Evolutionary conservation across 1,284 basidiomycete species (phyloP), one percentile per base, ranked within the genome.

Genomic region (Meripilus lineatus): DNA sequence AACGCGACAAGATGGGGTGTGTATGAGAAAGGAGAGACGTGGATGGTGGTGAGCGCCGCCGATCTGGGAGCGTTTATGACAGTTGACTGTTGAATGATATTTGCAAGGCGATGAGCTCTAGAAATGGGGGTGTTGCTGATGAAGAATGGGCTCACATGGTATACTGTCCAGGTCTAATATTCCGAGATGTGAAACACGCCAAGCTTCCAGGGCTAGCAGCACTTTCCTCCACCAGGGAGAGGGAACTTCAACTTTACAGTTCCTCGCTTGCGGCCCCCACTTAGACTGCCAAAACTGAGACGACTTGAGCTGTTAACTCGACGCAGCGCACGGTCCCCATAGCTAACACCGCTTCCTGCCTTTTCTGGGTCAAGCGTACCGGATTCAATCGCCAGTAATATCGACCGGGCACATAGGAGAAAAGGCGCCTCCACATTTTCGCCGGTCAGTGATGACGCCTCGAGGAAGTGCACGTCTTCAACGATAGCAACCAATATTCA

Each of bases 341-440:
- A 99, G 57, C 89, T 93, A 30, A 99, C 92, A 26, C 95, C 95
- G 45, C 89, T 92, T 0, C 92, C 93, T 13, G 89, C 80, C 58
- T 88, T 87, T 66, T 97, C 93, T 20, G 95, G 95, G 64, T 98
- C 93, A 32, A 98, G 73, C 14, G 75, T 73, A 13, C 95, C 95
- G 8, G 87, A 85, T 64, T 98, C 94, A 58, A 99, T 94, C 4
- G 90, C 82, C n/a, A 93, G 75, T 22, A 99, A 72, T 52, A 99
- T 93, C 1, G 90, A 85, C 32, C 93, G 81, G 17, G 93, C 89
- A 13, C 91, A 86, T 22, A 98, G 77, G 36, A 93, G 74, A 65
- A 99, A 99, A 0, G 95, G 95, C 36, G 90, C 84, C 57, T 93
- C 87, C 32, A 96, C 88, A 58, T 98, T 97, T 52, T 94, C 90